Evolutionary conservation across 306 rosid genomes (phyloP).

Genomic region (Cucurbita argyrosperma): DNA sequence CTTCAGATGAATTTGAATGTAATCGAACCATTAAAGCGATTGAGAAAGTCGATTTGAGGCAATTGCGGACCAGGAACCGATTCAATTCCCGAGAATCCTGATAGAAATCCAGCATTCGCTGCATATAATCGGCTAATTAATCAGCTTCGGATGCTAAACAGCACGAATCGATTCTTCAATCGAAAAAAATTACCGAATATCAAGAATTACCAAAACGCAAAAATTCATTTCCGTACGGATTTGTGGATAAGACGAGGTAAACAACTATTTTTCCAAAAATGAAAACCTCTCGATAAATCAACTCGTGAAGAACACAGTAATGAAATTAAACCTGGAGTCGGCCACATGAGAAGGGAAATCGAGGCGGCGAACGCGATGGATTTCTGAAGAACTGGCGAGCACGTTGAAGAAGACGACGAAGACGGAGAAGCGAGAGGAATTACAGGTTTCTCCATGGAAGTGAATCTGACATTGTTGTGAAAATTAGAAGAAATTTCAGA

Average conservation of each 20-base stretch:
- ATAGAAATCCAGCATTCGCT: constrained; percentile 80
- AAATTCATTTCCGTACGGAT: not conserved
- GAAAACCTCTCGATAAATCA: no score
- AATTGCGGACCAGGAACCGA: constrained; percentile 81
- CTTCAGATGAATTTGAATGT: not conserved
- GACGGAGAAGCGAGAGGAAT: constrained; percentile 1
- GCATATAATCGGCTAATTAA: constrained; percentile 11
- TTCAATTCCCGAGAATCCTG: constrained; percentile 75
- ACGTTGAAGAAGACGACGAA: constrained; percentile 11
- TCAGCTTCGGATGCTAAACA: not conserved
- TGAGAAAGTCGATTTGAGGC: constrained; percentile 73
- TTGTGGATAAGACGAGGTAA: not conserved
- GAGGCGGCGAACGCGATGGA: constrained; percentile 71
- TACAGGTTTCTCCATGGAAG: constrained; percentile 3
- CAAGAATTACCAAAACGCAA: not conserved
- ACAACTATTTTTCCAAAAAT: not conserved
- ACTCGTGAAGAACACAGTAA: not conserved
- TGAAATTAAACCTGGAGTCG: constrained; percentile 43
- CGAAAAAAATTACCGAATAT: not conserved
- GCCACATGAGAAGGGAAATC: constrained; percentile 51
- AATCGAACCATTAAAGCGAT: constrained; percentile 43
- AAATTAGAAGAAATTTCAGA: constrained; percentile 12
- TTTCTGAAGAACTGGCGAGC: constrained; percentile 25
- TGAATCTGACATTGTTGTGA: constrained; percentile 15
- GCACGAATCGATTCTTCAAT: not conserved